These are phyloP conservation scores for Samsoniella hepiali DNA, from an alignment of 2,329 filamentous ascomycete genomes.

Conservation along the genomic window DNA sequence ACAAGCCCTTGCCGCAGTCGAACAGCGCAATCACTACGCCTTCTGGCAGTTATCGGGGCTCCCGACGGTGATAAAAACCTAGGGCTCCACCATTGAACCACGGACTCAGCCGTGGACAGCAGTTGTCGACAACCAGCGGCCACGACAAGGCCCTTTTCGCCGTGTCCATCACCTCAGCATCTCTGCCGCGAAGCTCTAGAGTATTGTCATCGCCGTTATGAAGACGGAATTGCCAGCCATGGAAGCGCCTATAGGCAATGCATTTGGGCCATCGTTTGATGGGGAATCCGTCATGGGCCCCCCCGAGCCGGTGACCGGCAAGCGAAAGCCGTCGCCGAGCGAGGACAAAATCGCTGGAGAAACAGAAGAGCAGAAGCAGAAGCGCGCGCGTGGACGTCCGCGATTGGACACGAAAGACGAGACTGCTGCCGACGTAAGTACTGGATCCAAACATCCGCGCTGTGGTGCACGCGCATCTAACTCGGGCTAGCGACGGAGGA, in stretches of 20 bases:
- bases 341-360: conserved; percentile 24
- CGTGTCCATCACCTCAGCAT: neutral
- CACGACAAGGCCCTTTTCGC: neutral
- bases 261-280: neutral
- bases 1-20: neutral
- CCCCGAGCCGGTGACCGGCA: neutral
- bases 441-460: neutral
- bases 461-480: conserved; percentile 24
- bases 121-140: neutral
- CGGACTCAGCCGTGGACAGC: neutral
- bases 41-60: neutral
- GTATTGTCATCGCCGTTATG: neutral
- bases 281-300: neutral
- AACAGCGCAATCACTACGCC: neutral
- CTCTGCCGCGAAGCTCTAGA: neutral
- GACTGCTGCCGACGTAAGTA: conserved; percentile 72
- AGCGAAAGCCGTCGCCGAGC: conserved; percentile 26
- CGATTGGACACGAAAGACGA: conserved; percentile 74
- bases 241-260: neutral
- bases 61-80: neutral
- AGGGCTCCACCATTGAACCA: conserved; percentile 1
- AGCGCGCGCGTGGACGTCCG: conserved; percentile 68
- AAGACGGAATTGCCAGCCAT: conserved; percentile 8
- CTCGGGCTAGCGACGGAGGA: conserved; percentile 64
- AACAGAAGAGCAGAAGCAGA: conserved; percentile 47